Percentiles rank a stretch among this genome's conserved stretches.
Evolutionary conservation across 192 early-diverging fungal species (phyloP).

Genomic region (Umbelopsis isabellina): DNA sequence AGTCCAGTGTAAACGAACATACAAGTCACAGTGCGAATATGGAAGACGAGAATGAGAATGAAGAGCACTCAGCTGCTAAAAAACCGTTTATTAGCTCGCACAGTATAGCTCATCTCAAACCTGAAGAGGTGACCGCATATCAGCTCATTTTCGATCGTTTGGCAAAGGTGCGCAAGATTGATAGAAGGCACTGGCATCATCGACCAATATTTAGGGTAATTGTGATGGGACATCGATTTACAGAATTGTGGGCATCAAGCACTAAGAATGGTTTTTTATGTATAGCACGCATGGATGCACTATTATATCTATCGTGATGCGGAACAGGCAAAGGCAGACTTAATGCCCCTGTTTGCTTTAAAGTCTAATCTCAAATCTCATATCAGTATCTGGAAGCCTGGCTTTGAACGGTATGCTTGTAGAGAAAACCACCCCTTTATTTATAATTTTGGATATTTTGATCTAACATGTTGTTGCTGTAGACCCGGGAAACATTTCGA

Average conservation of each 20-base stretch:
- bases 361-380: conserved; percentile 57
- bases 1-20: not conserved
- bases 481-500: conserved; percentile 78
- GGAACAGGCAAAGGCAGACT: conserved; percentile 59
- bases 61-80: not conserved
- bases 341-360: conserved; percentile 63
- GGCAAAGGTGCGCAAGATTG: conserved; percentile 54
- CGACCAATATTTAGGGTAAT: conserved; percentile 66
- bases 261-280: not conserved
- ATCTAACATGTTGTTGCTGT: not conserved
- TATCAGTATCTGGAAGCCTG: conserved; percentile 77
- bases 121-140: conserved; percentile 45
- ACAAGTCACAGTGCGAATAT: not conserved
- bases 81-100: not conserved
- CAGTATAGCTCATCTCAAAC: conserved; percentile 22
- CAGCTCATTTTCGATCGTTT: conserved; percentile 51
- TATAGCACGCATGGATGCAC: conserved; percentile 66
- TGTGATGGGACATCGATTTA: not conserved
- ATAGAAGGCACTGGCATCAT: conserved; percentile 76
- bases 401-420: conserved; percentile 66
- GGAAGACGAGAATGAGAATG: not conserved
- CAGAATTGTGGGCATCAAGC: not conserved
- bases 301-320: conserved; percentile 59
- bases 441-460: too few species aligned
- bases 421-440: too few species aligned